Percentiles rank a stretch among this genome's conserved stretches.
Conservation (phyloP, 2,329 filamentous ascomycete genomes). For the Leptographium radiaticola region DNA sequence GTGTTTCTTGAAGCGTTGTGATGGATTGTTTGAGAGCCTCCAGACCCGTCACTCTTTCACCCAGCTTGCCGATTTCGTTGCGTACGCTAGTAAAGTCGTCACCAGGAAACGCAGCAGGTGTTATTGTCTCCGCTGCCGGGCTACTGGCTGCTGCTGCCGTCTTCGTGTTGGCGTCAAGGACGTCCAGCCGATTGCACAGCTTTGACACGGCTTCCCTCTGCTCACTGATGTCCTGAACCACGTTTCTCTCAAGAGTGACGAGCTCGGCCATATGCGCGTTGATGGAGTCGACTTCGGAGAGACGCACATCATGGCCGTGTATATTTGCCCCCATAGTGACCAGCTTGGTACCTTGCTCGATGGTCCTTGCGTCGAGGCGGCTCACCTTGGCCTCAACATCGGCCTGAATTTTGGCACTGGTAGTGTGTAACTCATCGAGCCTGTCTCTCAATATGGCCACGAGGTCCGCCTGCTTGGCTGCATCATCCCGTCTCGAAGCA, state of each 20-base stretch:
- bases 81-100: slow-evolving; percentile 10
- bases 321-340: not conserved
- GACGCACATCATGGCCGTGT: not conserved
- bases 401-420: not conserved
- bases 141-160: not conserved
- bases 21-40: not conserved
- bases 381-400: not conserved
- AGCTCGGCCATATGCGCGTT: not conserved
- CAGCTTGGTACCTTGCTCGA: not conserved
- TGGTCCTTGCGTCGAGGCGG: not conserved
- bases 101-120: slow-evolving; percentile 5
- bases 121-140: not conserved
- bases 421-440: not conserved
- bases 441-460: not conserved
- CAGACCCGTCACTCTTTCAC: slow-evolving; percentile 1
- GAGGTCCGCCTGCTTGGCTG: not conserved
- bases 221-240: not conserved
- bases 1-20: not conserved
- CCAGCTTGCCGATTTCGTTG: slow-evolving; percentile 5
- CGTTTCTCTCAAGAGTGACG: not conserved
- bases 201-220: not conserved
- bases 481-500: not conserved
- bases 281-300: slow-evolving; percentile 1
- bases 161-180: not conserved
- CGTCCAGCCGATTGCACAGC: not conserved